Base-by-base conservation (phyloP, 352 stramenopile species). In the Aphanomyces astaci region DNA sequence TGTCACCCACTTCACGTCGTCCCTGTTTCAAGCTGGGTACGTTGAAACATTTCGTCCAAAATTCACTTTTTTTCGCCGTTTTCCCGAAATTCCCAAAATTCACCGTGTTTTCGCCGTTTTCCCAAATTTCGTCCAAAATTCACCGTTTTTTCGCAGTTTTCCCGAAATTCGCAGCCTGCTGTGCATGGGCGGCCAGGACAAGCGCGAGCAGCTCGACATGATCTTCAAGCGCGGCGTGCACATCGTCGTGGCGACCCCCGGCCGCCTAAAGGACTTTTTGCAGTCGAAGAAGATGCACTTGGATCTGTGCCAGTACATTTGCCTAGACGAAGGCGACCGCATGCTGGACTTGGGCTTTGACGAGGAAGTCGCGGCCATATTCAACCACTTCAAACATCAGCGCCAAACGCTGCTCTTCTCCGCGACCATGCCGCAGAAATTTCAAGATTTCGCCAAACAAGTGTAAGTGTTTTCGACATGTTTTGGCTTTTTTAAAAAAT, bases 401-500 rank as follows among this genome's bases (percentile, higher is more conserved):
- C 87, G 96, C 17, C 97, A 99, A 79, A 99, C 96, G 32, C 86
- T 99, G 46, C 78, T 99, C 32, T 99, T 99, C 76, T 98, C 86
- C 40, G 97, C 97, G 32, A 99, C 97, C 19, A 99, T 99, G 92
- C 97, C 97, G 0, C 96, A 99, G 72, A 99, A 99, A 71, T 98
- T 99, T 79, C 94, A 98, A 77, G 96, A 99, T 74, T 99, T 99
- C 80, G 96, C 96, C 27, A 97, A 98, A 72, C 79, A 94, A 67
- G 86, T 94, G 71, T 63, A 63, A n/a, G 54, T 45, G 10, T 3
- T 9, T 46, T n/a, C 54, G n/a, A n/a, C n/a, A n/a, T n/a, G n/a
- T n/a, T n/a, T n/a, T n/a, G n/a, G n/a, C n/a, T n/a, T n/a, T n/a
- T n/a, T n/a, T n/a, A n/a, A n/a, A n/a, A n/a, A n/a, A n/a, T n/a